Evolutionary conservation across 805 yeast species (phyloP).

Genomic region (Wickerhamomyces sydowiorum): DNA sequence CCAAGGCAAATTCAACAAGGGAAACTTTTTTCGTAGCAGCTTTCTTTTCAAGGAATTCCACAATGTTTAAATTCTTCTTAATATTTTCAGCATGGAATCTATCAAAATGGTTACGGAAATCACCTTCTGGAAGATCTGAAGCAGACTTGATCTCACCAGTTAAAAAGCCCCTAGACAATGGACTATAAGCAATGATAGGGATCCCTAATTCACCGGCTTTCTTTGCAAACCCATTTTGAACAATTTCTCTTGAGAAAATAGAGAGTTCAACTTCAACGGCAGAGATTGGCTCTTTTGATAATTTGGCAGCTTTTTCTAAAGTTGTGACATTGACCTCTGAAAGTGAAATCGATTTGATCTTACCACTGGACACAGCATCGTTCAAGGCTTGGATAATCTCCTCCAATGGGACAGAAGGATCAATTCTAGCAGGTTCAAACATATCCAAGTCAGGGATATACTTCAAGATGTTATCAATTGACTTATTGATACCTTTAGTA

Average conservation of each 20-base stretch:
- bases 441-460: constrained; percentile 45
- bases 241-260: constrained; percentile 56
- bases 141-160: constrained; percentile 51
- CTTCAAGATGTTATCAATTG: constrained; percentile 39
- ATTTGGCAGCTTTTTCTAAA: constrained; percentile 49
- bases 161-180: constrained; percentile 73
- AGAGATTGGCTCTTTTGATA: constrained; percentile 45
- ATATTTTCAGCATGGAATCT: constrained; percentile 56
- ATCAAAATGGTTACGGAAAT: constrained; percentile 45
- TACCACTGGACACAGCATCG: constrained; percentile 58
- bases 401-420: constrained; percentile 49
- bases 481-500: constrained; percentile 37
- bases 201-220: constrained; percentile 52
- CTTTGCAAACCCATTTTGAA: constrained; percentile 57
- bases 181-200: constrained; percentile 77
- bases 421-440: constrained; percentile 73
- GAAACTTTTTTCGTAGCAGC: constrained; percentile 43
- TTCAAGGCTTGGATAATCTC: constrained; percentile 51
- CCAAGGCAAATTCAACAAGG: constrained; percentile 63
- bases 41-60: constrained; percentile 41
- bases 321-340: constrained; percentile 67
- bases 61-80: constrained; percentile 46
- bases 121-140: constrained; percentile 49
- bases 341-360: constrained; percentile 64
- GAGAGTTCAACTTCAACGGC: constrained; percentile 80